Evolutionary conservation across 345 rosid genomes (phyloP).

Genomic region (Populus nigra): DNA sequence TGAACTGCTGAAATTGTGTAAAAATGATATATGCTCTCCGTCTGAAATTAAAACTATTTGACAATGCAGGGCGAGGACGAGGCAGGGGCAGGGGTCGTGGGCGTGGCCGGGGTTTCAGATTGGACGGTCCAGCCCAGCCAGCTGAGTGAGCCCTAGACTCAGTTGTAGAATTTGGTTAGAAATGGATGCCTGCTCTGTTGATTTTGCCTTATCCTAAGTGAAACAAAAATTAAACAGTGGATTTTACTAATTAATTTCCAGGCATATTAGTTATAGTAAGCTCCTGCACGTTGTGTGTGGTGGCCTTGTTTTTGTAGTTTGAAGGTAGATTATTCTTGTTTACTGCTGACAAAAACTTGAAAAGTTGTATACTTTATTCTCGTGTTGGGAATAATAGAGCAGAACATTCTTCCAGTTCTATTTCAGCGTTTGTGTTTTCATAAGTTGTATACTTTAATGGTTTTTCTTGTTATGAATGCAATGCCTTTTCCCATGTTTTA

Average conservation of each 20-base stretch:
- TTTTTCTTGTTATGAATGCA: background rate
- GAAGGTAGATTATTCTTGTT: background rate
- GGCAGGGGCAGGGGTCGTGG: background rate
- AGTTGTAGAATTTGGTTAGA: background rate
- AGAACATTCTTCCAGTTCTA: background rate
- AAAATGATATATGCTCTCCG: background rate
- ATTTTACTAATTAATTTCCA: background rate
- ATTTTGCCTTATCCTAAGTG: conserved; percentile 2
- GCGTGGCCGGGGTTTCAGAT: background rate
- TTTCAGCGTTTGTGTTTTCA: background rate
- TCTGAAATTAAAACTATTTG: background rate
- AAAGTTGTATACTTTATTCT: background rate
- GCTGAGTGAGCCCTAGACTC: background rate
- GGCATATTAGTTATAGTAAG: background rate
- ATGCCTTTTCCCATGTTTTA: background rate
- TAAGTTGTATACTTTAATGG: background rate
- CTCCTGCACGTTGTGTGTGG: background rate
- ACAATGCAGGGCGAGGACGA: background rate
- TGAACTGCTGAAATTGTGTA: background rate
- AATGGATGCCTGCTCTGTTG: background rate
- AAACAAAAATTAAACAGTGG: background rate
- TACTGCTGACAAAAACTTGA: background rate
- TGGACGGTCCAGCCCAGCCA: background rate
- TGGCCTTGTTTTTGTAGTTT: conserved; percentile 1
- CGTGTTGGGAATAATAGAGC: background rate